phyloP scores from a whole-genome alignment of 305 asterid species.

The Vinca major region DNA sequence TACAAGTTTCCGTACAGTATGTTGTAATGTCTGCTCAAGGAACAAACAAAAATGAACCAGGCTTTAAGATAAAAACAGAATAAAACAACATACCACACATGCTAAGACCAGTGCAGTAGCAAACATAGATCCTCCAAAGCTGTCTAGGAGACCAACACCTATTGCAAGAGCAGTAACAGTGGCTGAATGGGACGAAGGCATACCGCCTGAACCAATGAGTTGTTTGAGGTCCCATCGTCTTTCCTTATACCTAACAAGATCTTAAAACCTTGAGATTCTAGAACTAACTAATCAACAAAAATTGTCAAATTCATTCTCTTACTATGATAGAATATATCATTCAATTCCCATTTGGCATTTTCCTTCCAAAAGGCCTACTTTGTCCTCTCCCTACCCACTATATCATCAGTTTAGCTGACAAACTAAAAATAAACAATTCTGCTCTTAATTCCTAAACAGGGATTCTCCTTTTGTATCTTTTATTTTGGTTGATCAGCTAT shows the following conservation, averaged over 20 bases:
- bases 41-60: not conserved
- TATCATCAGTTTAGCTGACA: not conserved
- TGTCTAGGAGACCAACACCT: constrained; percentile 71
- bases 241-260: constrained; percentile 78
- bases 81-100: constrained; percentile 47
- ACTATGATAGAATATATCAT: not conserved
- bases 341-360: not conserved
- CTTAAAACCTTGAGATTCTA: constrained; percentile 27
- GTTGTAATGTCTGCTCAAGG: not conserved
- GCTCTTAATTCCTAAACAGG: not conserved
- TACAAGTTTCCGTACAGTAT: not conserved
- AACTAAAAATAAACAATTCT: too few relatives aligned
- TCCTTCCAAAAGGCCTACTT: not conserved
- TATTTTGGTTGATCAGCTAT: too few relatives aligned
- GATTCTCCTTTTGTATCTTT: not conserved
- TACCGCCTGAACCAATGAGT: constrained; percentile 87
- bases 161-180: constrained; percentile 83
- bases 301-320: not conserved
- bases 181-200: constrained; percentile 98
- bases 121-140: constrained; percentile 70
- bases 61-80: constrained; percentile 1
- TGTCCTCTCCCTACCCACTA: not conserved
- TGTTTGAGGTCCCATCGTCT: constrained; percentile 66
- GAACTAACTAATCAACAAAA: not conserved
- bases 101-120: constrained; percentile 71